Conservation (phyloP, 768 basidiomycete species). For the Psilocybe sp. region DNA sequence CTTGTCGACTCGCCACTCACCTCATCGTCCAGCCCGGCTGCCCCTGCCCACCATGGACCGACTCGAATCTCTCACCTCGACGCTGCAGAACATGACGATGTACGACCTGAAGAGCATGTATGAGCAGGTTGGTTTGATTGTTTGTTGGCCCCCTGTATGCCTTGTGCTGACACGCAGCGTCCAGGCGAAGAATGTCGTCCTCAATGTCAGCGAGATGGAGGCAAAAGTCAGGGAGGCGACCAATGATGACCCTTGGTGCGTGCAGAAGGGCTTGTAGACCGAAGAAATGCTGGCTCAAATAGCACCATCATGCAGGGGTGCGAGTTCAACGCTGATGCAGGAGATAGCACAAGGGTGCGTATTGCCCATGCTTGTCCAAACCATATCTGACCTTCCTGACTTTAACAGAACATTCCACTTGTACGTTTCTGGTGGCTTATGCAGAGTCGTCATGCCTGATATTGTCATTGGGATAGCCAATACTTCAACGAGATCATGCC, state of each 20-base stretch:
- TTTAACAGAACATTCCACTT: constrained; percentile 88
- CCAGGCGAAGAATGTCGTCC: constrained; percentile 92
- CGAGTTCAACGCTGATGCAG: constrained; percentile 96
- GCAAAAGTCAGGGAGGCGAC: constrained; percentile 96
- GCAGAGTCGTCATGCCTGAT: constrained; percentile 1
- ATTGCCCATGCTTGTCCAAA: neutral
- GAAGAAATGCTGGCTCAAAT: neutral
- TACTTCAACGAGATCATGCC: constrained; percentile 99
- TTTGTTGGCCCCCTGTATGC: constrained; percentile 1
- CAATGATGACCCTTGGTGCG: constrained; percentile 96
- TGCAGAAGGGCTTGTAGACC: constrained; percentile 3
- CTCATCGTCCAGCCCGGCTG: too few species aligned
- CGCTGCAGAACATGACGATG: constrained; percentile 79
- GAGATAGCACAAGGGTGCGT: constrained; percentile 93
- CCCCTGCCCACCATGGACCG: constrained; percentile 59
- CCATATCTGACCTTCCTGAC: neutral
- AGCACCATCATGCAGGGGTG: constrained; percentile 63
- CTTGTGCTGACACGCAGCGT: constrained; percentile 15
- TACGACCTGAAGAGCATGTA: constrained; percentile 96
- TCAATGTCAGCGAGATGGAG: constrained; percentile 97
- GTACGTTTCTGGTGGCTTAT: constrained; percentile 43
- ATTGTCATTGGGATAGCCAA: constrained; percentile 52
- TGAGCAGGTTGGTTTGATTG: constrained; percentile 62
- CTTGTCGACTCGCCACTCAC: too few species aligned
- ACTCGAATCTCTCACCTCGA: constrained; percentile 69